phyloP scores from a whole-genome alignment of 78 protist species.

The Monosiga brevicollis region DNA sequence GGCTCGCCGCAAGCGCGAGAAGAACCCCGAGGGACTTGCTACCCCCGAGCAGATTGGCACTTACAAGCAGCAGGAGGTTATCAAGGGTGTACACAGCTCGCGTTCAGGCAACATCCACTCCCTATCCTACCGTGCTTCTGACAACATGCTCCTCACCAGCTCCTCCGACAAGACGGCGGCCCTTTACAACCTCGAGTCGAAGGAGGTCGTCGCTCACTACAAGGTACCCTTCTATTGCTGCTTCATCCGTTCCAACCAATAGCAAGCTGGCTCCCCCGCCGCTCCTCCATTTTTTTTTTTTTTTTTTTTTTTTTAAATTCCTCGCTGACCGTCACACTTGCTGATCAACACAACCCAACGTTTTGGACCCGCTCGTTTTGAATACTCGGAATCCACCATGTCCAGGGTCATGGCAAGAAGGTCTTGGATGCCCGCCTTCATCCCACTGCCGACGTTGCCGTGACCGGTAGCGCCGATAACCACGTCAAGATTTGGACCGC shows the following conservation, averaged over 20 bases:
- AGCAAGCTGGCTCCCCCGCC: too few relatives aligned
- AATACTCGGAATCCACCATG: too few relatives aligned
- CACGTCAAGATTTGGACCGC: slow-evolving; percentile 13
- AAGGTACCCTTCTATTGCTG: too few relatives aligned
- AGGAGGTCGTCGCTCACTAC: not conserved
- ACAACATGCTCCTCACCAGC: slow-evolving; percentile 6
- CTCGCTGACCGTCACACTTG: too few relatives aligned
- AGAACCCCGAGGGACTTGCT: slow-evolving; percentile 19
- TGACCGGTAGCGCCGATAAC: slow-evolving; percentile 10
- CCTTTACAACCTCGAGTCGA: slow-evolving; percentile 4
- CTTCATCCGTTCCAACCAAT: too few relatives aligned
- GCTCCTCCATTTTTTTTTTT: too few relatives aligned
- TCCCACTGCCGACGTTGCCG: slow-evolving; percentile 9
- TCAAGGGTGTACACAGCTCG: not conserved
- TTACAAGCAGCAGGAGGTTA: not conserved
- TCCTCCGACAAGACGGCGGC: slow-evolving; percentile 28
- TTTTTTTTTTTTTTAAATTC: too few relatives aligned
- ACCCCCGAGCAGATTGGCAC: not conserved
- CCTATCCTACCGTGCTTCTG: not conserved
- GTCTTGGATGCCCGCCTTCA: slow-evolving; percentile 29
- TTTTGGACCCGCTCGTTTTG: too few relatives aligned
- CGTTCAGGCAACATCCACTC: not conserved
- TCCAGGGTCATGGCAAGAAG: slow-evolving; percentile 19
- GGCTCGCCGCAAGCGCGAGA: slow-evolving; percentile 15
- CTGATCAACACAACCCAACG: too few relatives aligned